Evolutionary conservation across 2,329 filamentous ascomycete species (phyloP).

Genomic region (Colletotrichum lupini): DNA sequence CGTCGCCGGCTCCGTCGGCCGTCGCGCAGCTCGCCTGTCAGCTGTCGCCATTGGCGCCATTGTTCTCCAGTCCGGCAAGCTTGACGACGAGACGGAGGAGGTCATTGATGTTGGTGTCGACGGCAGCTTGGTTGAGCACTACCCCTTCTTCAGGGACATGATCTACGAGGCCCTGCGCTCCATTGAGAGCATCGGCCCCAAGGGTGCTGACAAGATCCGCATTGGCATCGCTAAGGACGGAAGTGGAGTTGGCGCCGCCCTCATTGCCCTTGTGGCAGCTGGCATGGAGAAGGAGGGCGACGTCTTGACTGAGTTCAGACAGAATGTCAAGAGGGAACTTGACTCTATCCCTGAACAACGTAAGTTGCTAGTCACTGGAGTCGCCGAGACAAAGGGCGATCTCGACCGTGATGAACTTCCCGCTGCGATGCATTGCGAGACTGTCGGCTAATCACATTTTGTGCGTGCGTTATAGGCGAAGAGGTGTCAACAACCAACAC

Average conservation of each 20-base stretch:
- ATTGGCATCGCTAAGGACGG: slow-evolving; percentile 98
- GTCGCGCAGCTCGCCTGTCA: slow-evolving; percentile 86
- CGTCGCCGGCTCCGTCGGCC: slow-evolving; percentile 85
- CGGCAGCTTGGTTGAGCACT: slow-evolving; percentile 94
- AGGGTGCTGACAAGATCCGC: slow-evolving; percentile 85
- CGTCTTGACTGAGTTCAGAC: slow-evolving; percentile 54
- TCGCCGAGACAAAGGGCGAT: slow-evolving; percentile 24
- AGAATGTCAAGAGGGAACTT: slow-evolving; percentile 50
- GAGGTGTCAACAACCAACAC: slow-evolving; percentile 45
- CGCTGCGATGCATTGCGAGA: background rate
- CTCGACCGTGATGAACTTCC: slow-evolving; percentile 37
- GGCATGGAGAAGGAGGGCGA: slow-evolving; percentile 66
- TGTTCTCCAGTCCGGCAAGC: slow-evolving; percentile 81
- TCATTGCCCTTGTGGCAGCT: slow-evolving; percentile 92
- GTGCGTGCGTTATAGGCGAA: slow-evolving; percentile 39
- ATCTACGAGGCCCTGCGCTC: slow-evolving; percentile 84
- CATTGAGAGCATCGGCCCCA: slow-evolving; percentile 80
- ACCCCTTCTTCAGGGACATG: slow-evolving; percentile 90
- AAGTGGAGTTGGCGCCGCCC: slow-evolving; percentile 91
- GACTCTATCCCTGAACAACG: slow-evolving; percentile 44
- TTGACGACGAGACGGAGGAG: slow-evolving; percentile 72
- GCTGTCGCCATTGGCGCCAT: slow-evolving; percentile 90
- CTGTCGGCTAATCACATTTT: slow-evolving; percentile 38
- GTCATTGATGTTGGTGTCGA: slow-evolving; percentile 93
- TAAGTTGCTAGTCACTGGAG: slow-evolving; percentile 39